A percentile compares a stretch with the other conserved stretches of the same genome.
Conservation (phyloP, 2,329 filamentous ascomycete species). For the Aspergillus ruber region DNA sequence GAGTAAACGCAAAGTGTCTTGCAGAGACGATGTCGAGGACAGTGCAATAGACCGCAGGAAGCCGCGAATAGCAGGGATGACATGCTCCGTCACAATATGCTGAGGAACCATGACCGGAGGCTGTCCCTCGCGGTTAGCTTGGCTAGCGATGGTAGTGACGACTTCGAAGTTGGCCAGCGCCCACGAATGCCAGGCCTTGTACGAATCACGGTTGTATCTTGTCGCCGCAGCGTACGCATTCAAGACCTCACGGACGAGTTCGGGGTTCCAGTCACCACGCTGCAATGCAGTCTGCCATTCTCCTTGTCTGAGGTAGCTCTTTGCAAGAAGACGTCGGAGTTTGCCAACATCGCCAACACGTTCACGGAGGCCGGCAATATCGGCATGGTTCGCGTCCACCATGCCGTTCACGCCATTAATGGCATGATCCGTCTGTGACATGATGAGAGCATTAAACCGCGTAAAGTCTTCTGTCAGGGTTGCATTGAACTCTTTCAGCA, state of each 20-base stretch:
- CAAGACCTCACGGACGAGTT: conserved; percentile 80
- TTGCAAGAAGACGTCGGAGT: conserved; percentile 68
- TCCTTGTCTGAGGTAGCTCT: conserved; percentile 92
- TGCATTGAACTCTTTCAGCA: conserved; percentile 57
- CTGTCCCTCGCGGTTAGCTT: conserved; percentile 53
- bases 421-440: conserved; percentile 32
- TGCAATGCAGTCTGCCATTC: conserved; percentile 89
- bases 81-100: conserved; percentile 71
- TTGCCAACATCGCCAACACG: conserved; percentile 48
- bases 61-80: conserved; percentile 87
- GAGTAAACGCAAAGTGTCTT: conserved; percentile 86
- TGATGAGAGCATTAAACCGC: conserved; percentile 36
- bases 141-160: conserved; percentile 70
- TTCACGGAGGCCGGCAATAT: conserved; percentile 32
- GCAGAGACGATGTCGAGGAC: conserved; percentile 83
- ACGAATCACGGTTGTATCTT: conserved; percentile 88
- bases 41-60: conserved; percentile 97
- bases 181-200: conserved; percentile 99
- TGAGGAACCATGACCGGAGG: conserved; percentile 51
- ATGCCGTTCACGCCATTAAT: conserved; percentile 46
- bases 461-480: conserved; percentile 55
- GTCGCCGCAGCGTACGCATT: conserved; percentile 89
- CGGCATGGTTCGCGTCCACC: conserved; percentile 33
- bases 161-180: conserved; percentile 98
- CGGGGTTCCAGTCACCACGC: conserved; percentile 81